These are phyloP conservation scores for Purpureocillium lavendulum DNA, from an alignment of 2,329 filamentous ascomycete species.

Conservation along the genomic window DNA sequence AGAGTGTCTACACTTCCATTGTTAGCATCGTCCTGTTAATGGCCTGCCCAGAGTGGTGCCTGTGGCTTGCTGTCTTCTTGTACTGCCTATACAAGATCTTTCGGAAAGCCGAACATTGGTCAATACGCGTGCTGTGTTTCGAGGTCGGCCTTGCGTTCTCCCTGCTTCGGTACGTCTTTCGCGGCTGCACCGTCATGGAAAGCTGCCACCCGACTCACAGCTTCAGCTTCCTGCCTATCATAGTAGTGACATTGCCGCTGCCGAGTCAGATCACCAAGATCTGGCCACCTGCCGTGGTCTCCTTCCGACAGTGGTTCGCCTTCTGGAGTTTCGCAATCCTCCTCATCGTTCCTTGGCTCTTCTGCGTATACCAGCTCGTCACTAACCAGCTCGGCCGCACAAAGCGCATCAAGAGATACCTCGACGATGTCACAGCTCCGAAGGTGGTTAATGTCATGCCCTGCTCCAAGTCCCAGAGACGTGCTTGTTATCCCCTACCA, in stretches of 20 bases:
- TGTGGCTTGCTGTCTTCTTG: conserved; percentile 89
- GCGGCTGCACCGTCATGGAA: not conserved
- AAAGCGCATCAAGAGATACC: conserved; percentile 72
- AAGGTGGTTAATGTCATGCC: conserved; percentile 97
- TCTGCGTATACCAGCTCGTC: conserved; percentile 86
- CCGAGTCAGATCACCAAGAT: conserved; percentile 62
- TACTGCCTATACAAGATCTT: conserved; percentile 89
- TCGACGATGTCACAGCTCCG: conserved; percentile 79
- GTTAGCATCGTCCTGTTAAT: conserved; percentile 75
- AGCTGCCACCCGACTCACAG: conserved; percentile 31
- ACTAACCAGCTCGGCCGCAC: conserved; percentile 77
- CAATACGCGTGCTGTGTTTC: conserved; percentile 66
- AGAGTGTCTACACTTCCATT: conserved; percentile 82
- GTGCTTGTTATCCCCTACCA: conserved; percentile 65
- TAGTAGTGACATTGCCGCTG: conserved; percentile 85
- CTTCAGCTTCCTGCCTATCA: conserved; percentile 80
- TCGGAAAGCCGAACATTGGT: conserved; percentile 82
- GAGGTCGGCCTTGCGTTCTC: conserved; percentile 67
- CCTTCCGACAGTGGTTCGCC: conserved; percentile 81
- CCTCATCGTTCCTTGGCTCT: conserved; percentile 81
- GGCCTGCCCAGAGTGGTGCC: conserved; percentile 84
- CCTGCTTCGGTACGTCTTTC: conserved; percentile 54
- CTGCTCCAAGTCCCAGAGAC: too few species aligned
- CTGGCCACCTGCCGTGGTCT: conserved; percentile 63
- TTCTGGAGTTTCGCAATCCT: conserved; percentile 89